phyloP scores from a whole-genome alignment of 2,329 filamentous ascomycete species.

The Aureobasidium musti region DNA sequence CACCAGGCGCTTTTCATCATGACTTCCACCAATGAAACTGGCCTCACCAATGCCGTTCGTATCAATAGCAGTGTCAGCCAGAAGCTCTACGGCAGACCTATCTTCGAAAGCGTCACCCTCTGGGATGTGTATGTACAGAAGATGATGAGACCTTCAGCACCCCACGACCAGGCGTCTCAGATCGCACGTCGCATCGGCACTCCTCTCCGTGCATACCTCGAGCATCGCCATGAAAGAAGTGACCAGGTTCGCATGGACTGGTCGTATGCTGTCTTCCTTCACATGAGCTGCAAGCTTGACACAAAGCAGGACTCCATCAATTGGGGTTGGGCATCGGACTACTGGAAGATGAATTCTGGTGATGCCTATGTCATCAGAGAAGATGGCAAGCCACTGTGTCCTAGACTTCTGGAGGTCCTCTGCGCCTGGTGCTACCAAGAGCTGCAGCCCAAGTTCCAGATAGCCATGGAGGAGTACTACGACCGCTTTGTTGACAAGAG shows the following conservation, averaged over 20 bases:
- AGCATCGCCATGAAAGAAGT: neutral
- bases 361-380: slow-evolving; percentile 1
- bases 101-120: neutral
- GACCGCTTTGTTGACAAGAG: neutral
- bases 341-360: neutral
- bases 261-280: neutral
- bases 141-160: neutral
- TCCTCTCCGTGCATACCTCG: neutral
- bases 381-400: neutral
- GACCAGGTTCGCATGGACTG: neutral
- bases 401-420: neutral
- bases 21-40: neutral
- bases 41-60: neutral
- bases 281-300: neutral
- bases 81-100: neutral
- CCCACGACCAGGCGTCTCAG: neutral
- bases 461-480: neutral
- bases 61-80: neutral
- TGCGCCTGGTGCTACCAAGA: neutral
- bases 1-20: neutral
- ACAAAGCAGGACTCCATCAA: neutral
- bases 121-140: neutral
- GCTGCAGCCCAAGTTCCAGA: neutral
- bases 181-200: slow-evolving; percentile 6
- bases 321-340: neutral